These are phyloP conservation scores for Cercophora scortea DNA, from an alignment of 495 filamentous ascomycete genomes.

Conservation along the genomic window DNA sequence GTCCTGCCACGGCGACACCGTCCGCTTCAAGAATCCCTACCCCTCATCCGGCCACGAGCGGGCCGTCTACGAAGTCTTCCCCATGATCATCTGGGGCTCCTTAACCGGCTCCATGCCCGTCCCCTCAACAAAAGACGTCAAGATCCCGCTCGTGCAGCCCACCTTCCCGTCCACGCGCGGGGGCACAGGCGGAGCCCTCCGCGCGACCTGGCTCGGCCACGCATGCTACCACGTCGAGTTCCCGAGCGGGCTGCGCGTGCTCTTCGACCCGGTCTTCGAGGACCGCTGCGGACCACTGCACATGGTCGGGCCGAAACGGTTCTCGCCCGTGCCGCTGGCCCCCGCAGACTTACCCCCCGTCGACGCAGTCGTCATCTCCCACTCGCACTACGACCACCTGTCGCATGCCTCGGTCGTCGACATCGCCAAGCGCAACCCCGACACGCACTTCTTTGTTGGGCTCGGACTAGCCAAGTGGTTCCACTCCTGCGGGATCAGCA, in stretches of 20 bases:
- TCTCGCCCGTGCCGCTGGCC: slow-evolving; percentile 68
- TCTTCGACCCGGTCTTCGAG: slow-evolving; percentile 95
- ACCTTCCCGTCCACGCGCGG: slow-evolving; percentile 55
- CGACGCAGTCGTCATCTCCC: slow-evolving; percentile 85
- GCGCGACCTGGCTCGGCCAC: slow-evolving; percentile 95
- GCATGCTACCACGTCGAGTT: slow-evolving; percentile 94
- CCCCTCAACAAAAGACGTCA: neutral
- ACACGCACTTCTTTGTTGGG: slow-evolving; percentile 82
- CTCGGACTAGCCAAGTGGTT: slow-evolving; percentile 91
- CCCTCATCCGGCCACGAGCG: slow-evolving; percentile 13
- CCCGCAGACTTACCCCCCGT: slow-evolving; percentile 75
- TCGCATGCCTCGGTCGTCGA: slow-evolving; percentile 65
- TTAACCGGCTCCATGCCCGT: neutral
- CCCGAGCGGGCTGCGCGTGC: slow-evolving; percentile 74
- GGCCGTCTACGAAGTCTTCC: neutral
- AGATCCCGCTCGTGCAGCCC: slow-evolving; percentile 36
- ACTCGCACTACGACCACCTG: slow-evolving; percentile 93
- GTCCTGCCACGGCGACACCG: slow-evolving; percentile 17
- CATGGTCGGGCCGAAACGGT: slow-evolving; percentile 70
- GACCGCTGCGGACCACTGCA: slow-evolving; percentile 73
- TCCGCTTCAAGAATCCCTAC: slow-evolving; percentile 28
- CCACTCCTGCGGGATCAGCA: slow-evolving; percentile 51
- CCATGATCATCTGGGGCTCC: neutral
- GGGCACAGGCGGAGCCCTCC: slow-evolving; percentile 46
- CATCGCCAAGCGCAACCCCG: slow-evolving; percentile 63